Base-by-base conservation (phyloP, 2,329 filamentous ascomycete species). In the Pyricularia sp. region DNA sequence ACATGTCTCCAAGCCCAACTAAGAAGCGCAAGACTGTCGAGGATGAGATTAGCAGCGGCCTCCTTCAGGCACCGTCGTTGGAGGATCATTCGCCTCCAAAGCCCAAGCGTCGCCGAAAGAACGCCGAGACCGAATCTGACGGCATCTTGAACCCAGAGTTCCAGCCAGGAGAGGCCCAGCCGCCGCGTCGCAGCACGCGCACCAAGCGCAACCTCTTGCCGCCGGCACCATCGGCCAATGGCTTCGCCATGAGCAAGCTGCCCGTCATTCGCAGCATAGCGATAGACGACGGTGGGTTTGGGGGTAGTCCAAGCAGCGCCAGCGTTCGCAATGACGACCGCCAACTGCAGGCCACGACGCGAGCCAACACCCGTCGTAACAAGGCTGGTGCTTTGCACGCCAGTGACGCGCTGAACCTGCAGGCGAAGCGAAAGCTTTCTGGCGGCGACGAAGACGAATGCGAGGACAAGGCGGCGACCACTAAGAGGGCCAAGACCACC, bases 331-430 rank as follows among this genome's bases (percentile, higher is more conserved):
- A 71, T 69, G 77, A 76, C 17, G 81, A 81, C 61, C 81, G 81
- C 72, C 79, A 82, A 64, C 72, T 82, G 10, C 80, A 79, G 0
- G 75, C 78, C 1, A 70, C 82, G 61, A 83, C 81, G 0, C 73
- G 78, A 3, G 74, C 77, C 67, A 84, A 84, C 70, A 84, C 81
- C 1, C 76, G 80, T 31, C 81, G 80, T 71, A 84, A 84, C 70
- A 82, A 82, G 74, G 78, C 73, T 3, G 75, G 72, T 23, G 76
- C 81, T 0, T 69, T 80, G 5, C 73, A 72, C 7, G 79, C 80
- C 0, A 71, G 72, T 20, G 67, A 75, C 0, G 73, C 78, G 0
- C 72, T 80, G 1, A 74, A 75, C 1, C 72, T 72, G 25, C 73
- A 76, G 65, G 71, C 73, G 2, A 72, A 76, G 66, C 75, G 77